These are phyloP conservation scores for Phytophthora fragariaefolia DNA, from an alignment of 352 stramenopile genomes.

Conservation along the genomic window DNA sequence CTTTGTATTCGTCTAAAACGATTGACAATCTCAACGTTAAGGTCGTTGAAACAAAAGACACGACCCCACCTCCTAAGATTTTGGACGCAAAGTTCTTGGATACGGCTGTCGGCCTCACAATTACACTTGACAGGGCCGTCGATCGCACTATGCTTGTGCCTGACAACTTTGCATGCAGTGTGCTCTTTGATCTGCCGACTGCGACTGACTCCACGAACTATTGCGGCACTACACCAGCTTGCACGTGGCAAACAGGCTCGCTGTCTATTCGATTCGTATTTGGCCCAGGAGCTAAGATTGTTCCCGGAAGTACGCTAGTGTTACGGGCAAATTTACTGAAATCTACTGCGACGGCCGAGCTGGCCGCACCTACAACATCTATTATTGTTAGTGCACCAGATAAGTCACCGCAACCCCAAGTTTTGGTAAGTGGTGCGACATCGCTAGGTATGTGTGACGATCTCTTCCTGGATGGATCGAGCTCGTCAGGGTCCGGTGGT, in stretches of 20 bases:
- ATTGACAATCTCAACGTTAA: slow-evolving; percentile 45
- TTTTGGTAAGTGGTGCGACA: slow-evolving; percentile 49
- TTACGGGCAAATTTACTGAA: slow-evolving; percentile 58
- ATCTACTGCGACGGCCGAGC: slow-evolving; percentile 50
- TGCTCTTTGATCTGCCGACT: slow-evolving; percentile 63
- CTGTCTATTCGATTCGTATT: slow-evolving; percentile 58
- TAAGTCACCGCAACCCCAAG: slow-evolving; percentile 49
- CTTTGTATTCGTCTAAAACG: slow-evolving; percentile 38
- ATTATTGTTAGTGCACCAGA: slow-evolving; percentile 43
- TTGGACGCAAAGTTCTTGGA: slow-evolving; percentile 60
- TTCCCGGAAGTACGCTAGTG: slow-evolving; percentile 42
- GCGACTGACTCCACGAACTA: slow-evolving; percentile 36
- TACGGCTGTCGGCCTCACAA: slow-evolving; percentile 46
- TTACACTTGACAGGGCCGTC: slow-evolving; percentile 60
- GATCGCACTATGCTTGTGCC: slow-evolving; percentile 36
- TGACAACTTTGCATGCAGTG: slow-evolving; percentile 51
- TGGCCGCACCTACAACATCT: slow-evolving; percentile 43
- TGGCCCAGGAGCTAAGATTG: slow-evolving; percentile 44
- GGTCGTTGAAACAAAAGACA: slow-evolving; percentile 70
- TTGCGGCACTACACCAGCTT: slow-evolving; percentile 45
- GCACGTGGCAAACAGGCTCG: slow-evolving; percentile 57
- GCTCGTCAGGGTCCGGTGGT: slow-evolving; percentile 59
- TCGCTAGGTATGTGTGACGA: slow-evolving; percentile 69
- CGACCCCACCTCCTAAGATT: slow-evolving; percentile 61
- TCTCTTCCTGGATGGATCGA: slow-evolving; percentile 60